These are phyloP conservation scores for Meyerozyma carpophila DNA, from an alignment of 1,139 yeast species.

Conservation along the genomic window DNA sequence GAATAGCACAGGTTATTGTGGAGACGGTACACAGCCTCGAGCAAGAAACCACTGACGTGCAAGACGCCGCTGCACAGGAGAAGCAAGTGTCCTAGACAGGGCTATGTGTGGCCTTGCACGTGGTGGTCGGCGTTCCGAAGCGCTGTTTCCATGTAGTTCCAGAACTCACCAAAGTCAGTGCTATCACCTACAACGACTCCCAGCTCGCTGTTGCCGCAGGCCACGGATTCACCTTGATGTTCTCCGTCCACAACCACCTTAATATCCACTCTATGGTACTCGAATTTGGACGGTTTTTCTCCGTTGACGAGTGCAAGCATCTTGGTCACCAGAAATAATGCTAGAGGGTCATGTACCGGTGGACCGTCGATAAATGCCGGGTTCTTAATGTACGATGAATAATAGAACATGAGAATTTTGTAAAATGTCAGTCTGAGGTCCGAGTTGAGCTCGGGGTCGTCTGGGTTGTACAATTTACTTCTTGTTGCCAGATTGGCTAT, in stretches of 20 bases:
- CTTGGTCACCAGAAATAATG: constrained; percentile 41
- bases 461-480: constrained; percentile 17
- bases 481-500: constrained; percentile 49
- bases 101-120: not conserved
- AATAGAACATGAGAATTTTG: constrained; percentile 50
- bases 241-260: constrained; percentile 24
- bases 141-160: constrained; percentile 44
- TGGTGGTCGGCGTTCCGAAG: constrained; percentile 20
- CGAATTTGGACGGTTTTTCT: constrained; percentile 21
- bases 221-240: constrained; percentile 27
- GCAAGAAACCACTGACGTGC: no score
- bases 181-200: constrained; percentile 44
- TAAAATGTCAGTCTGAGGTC: constrained; percentile 48
- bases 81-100: not conserved
- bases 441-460: constrained; percentile 17
- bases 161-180: constrained; percentile 44
- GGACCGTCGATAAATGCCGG: constrained; percentile 55
- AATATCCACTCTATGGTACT: constrained; percentile 24
- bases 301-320: constrained; percentile 41
- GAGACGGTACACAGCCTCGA: constrained; percentile 2
- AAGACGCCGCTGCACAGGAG: no score
- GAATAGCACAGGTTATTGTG: constrained; percentile 10
- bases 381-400: constrained; percentile 39
- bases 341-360: constrained; percentile 79
- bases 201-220: constrained; percentile 17